A percentile compares a stretch with the other conserved stretches of the same genome.
Conservation (phyloP, 2,329 filamentous ascomycete species). For the Neofusicoccum umdonicola region DNA sequence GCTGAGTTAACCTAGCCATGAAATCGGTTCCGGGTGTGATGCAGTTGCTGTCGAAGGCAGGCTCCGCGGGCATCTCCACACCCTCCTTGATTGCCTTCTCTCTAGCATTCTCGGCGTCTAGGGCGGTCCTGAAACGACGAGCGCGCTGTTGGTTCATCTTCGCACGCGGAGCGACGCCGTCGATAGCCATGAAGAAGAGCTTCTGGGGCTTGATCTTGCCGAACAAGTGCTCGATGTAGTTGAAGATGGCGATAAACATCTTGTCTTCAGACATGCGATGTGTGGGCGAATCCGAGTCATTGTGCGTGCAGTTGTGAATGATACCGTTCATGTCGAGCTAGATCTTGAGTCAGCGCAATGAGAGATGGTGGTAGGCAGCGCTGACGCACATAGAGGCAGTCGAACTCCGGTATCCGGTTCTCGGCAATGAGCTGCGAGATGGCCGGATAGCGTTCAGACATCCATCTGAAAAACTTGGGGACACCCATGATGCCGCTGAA, state of each 20-base stretch:
- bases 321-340: slow-evolving; percentile 97
- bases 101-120: slow-evolving; percentile 84
- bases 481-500: slow-evolving; percentile 59
- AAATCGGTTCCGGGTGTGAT: slow-evolving; percentile 97
- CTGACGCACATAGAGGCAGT: slow-evolving; percentile 77
- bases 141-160: slow-evolving; percentile 99
- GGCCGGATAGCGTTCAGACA: slow-evolving; percentile 96
- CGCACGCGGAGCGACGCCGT: slow-evolving; percentile 92
- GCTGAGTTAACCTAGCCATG: slow-evolving; percentile 92
- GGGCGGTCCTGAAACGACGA: slow-evolving; percentile 87
- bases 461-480: slow-evolving; percentile 97
- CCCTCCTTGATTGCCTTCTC: slow-evolving; percentile 91
- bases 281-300: slow-evolving; percentile 86
- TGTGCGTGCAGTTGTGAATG: slow-evolving; percentile 99
- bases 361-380: not conserved
- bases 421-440: slow-evolving; percentile 98
- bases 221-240: slow-evolving; percentile 98
- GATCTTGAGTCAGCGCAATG: not conserved
- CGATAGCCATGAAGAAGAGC: slow-evolving; percentile 99
- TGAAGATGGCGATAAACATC: slow-evolving; percentile 99
- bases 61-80: slow-evolving; percentile 89
- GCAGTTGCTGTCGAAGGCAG: slow-evolving; percentile 97
- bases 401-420: slow-evolving; percentile 98
- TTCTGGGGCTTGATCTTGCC: slow-evolving; percentile 98
- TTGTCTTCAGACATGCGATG: slow-evolving; percentile 95